Conservation (phyloP, 75 land plant genomes). For the Picea glauca region DNA sequence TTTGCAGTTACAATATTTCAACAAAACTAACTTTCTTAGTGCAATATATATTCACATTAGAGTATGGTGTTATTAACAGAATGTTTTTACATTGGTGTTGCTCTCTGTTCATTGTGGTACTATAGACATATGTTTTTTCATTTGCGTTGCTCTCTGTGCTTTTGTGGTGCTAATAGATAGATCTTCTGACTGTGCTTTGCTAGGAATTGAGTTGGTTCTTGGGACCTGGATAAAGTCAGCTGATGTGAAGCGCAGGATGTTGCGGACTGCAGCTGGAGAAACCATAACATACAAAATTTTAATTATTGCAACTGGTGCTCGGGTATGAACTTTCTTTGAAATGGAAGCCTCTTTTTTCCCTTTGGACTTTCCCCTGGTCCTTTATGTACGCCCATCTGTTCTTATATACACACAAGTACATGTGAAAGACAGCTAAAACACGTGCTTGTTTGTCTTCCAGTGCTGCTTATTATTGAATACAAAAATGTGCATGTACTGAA, state of each 20-base stretch:
- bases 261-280: conserved; percentile 74
- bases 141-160: background rate
- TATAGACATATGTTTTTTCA: background rate
- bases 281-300: conserved; percentile 74
- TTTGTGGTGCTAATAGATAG: background rate
- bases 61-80: conserved; percentile 2
- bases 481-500: background rate
- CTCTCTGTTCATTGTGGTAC: background rate
- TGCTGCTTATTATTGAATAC: background rate
- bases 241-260: conserved; percentile 65
- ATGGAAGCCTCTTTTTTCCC: conserved; percentile 10
- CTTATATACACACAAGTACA: background rate
- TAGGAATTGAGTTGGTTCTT: conserved; percentile 91
- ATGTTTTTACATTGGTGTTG: background rate
- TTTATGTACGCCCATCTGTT: background rate
- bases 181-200: background rate
- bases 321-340: conserved; percentile 45
- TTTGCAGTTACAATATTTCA: too few species aligned
- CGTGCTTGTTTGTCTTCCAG: background rate
- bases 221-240: conserved; percentile 69
- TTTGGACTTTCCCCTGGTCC: conserved; percentile 3
- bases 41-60: background rate
- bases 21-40: background rate
- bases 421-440: background rate
- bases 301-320: conserved; percentile 93